A percentile compares a stretch with the other conserved stretches of the same genome.
phyloP scores from a whole-genome alignment of 2,329 filamentous ascomycete species.

The Fusarium beomiforme region DNA sequence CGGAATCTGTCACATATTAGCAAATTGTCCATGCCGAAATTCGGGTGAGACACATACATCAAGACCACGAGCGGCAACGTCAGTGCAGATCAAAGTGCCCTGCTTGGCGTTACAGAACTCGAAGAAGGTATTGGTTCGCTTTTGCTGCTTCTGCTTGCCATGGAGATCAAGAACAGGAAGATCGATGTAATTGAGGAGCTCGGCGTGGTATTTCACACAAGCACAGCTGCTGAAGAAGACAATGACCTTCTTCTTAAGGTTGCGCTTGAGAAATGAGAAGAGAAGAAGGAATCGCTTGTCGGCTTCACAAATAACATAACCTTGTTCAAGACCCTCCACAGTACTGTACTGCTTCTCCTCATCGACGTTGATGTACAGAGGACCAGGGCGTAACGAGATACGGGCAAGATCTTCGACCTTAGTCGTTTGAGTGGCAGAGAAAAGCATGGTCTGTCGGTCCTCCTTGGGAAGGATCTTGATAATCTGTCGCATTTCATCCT shows the following conservation, averaged over 20 bases:
- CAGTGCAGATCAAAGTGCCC: constrained; percentile 93
- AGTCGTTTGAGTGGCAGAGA: constrained; percentile 97
- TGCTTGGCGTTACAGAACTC: constrained; percentile 83
- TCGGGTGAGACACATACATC: constrained; percentile 66
- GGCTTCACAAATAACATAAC: constrained; percentile 92
- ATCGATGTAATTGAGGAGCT: constrained; percentile 97
- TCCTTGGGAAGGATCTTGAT: constrained; percentile 92
- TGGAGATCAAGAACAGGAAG: constrained; percentile 87
- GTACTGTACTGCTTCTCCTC: constrained; percentile 89
- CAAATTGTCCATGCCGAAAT: background rate
- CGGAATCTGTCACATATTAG: constrained; percentile 70
- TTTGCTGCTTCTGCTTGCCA: constrained; percentile 98
- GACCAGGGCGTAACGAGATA: constrained; percentile 90
- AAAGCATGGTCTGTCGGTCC: constrained; percentile 94
- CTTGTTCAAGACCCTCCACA: constrained; percentile 93
- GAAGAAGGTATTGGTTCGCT: constrained; percentile 98
- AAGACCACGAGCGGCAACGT: constrained; percentile 92
- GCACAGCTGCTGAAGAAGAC: constrained; percentile 95
- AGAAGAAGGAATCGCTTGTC: constrained; percentile 94
- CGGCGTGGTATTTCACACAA: constrained; percentile 94
- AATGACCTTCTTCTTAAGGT: constrained; percentile 96
- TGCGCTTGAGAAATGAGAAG: constrained; percentile 90
- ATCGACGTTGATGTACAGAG: constrained; percentile 97
- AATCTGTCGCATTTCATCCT: constrained; percentile 97
- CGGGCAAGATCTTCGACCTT: constrained; percentile 97